A percentile compares a stretch with the other conserved stretches of the same genome.
Evolutionary conservation across 208 protist species (phyloP).

Genomic region (Trypanosoma melophagium): DNA sequence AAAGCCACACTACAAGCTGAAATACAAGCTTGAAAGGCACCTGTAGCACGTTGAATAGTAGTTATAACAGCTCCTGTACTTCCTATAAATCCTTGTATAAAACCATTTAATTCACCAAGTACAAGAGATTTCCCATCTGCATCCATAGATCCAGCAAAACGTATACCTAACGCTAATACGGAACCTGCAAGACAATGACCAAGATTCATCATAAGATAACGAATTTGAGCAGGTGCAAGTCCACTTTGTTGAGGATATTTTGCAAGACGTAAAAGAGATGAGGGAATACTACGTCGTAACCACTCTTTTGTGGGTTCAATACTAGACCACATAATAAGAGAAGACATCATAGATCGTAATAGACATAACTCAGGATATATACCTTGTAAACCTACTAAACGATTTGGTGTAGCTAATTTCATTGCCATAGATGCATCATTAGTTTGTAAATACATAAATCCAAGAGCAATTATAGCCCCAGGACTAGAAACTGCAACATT

Average conservation of each 20-base stretch:
- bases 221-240: slow-evolving; percentile 58
- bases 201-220: slow-evolving; percentile 78
- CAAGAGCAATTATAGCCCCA: slow-evolving; percentile 68
- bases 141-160: slow-evolving; percentile 81
- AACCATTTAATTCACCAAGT: slow-evolving; percentile 68
- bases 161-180: slow-evolving; percentile 71
- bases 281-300: slow-evolving; percentile 49
- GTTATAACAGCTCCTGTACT: slow-evolving; percentile 48
- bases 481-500: slow-evolving; percentile 69
- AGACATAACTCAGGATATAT: slow-evolving; percentile 71
- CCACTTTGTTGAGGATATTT: slow-evolving; percentile 26
- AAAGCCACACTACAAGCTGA: slow-evolving; percentile 67
- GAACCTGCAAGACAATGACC: slow-evolving; percentile 75
- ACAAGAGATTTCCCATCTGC: slow-evolving; percentile 48
- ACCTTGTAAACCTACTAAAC: slow-evolving; percentile 57
- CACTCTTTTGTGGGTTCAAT: slow-evolving; percentile 56
- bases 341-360: slow-evolving; percentile 73
- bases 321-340: slow-evolving; percentile 59
- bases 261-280: slow-evolving; percentile 38
- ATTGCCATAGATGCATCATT: slow-evolving; percentile 46
- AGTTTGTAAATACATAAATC: slow-evolving; percentile 77
- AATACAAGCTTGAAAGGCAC: slow-evolving; percentile 73
- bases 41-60: slow-evolving; percentile 63
- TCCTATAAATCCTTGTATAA: slow-evolving; percentile 60
- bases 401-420: slow-evolving; percentile 51